Percentiles rank a stretch among this genome's conserved stretches.
Evolutionary conservation across 202 grass and related monocot species (phyloP).

Genomic region (Dendrocalamus latiflorus): DNA sequence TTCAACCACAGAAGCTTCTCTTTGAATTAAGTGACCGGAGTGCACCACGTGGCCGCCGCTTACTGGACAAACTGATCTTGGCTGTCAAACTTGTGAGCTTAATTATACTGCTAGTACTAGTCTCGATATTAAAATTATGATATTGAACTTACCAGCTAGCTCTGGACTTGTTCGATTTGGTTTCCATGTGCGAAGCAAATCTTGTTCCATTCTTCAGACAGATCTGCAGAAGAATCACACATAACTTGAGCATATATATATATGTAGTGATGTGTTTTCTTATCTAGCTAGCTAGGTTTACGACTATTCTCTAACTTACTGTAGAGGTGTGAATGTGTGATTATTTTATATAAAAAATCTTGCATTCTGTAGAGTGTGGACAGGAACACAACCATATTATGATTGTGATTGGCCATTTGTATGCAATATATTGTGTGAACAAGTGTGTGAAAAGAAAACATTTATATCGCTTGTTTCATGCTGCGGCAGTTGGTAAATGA

Average conservation of each 20-base stretch:
- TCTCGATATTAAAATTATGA: too few relatives aligned
- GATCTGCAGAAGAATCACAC: conserved; percentile 22
- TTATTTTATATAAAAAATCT: too few relatives aligned
- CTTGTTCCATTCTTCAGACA: conserved; percentile 22
- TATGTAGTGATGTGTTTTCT: conserved; percentile 23
- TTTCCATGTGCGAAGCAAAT: too few relatives aligned
- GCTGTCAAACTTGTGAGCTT: conserved; percentile 4
- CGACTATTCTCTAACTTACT: too few relatives aligned
- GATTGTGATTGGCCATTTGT: neutral
- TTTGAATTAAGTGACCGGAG: conserved; percentile 45
- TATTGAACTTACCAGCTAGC: too few relatives aligned
- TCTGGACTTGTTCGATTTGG: conserved; percentile 25
- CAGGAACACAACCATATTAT: too few relatives aligned
- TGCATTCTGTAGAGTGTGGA: too few relatives aligned
- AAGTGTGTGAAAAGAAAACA: conserved; percentile 10
- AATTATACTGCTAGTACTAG: conserved; percentile 23
- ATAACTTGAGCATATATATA: conserved; percentile 5
- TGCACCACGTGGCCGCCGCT: neutral
- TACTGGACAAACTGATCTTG: conserved; percentile 4
- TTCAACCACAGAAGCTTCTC: conserved; percentile 47
- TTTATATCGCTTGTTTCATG: conserved; percentile 23
- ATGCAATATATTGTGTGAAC: neutral
- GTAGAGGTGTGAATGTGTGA: too few relatives aligned
- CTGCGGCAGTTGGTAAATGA: conserved; percentile 22
- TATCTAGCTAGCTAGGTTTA: conserved; percentile 14